Evolutionary conservation across 345 rosid genomes (phyloP).

Genomic region (Linum usitatissimum): DNA sequence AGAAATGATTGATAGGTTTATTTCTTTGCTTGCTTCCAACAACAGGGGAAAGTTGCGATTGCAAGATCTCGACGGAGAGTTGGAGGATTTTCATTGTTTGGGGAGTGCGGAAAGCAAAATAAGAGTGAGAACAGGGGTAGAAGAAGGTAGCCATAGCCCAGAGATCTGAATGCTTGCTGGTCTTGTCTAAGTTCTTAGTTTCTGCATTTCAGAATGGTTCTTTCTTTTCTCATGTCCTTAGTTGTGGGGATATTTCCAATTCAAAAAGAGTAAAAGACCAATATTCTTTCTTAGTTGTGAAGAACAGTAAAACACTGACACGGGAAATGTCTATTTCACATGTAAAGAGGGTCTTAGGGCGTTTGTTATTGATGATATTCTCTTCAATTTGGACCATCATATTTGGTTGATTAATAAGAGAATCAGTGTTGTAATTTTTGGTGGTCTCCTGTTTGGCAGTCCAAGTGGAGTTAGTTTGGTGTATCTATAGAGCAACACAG

Average conservation of each 20-base stretch:
- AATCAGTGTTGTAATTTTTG: background rate
- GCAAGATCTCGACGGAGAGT: constrained; percentile 29
- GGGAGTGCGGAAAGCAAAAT: constrained; percentile 55
- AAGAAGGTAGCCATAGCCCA: constrained; percentile 26
- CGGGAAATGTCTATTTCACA: background rate
- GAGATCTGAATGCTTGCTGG: constrained; percentile 9
- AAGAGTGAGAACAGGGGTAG: constrained; percentile 36
- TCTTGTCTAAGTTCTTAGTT: constrained; percentile 1
- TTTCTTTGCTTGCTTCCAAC: background rate
- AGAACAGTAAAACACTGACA: background rate
- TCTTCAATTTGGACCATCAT: background rate
- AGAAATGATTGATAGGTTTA: background rate
- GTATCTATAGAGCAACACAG: too few species aligned
- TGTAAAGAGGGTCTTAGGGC: background rate
- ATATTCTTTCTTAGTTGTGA: background rate
- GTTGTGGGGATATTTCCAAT: constrained; percentile 2
- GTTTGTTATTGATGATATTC: background rate
- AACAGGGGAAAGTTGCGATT: constrained; percentile 48
- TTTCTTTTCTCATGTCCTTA: constrained; percentile 16
- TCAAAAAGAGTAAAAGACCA: background rate
- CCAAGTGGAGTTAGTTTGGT: background rate
- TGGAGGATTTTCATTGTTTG: constrained; percentile 51
- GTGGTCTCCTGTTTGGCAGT: background rate
- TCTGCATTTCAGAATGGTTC: background rate
- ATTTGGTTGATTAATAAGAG: background rate